A percentile compares a stretch with the other conserved stretches of the same genome.
Conservation (phyloP, 192 early-diverging fungal species). For the Piromyces finnis region DNA sequence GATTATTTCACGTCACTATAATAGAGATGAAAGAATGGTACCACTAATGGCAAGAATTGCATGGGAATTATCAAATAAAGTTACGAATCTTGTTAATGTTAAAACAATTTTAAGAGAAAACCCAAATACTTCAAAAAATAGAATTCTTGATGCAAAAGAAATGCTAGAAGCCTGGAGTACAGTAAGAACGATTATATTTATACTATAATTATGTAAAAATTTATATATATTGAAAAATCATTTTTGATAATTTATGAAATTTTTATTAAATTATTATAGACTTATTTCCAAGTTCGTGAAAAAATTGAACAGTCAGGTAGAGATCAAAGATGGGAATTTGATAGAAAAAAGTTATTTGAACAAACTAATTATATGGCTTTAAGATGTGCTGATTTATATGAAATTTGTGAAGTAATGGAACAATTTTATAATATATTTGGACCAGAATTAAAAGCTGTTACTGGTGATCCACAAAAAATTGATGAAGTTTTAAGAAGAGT, state of each 20-base stretch:
- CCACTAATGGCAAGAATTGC: conserved; percentile 40
- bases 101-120: conserved; percentile 28
- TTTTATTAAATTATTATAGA: conserved; percentile 1
- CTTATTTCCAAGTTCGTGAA: conserved; percentile 40
- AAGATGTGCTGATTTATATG: conserved; percentile 32
- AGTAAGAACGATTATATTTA: conserved; percentile 2
- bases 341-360: conserved; percentile 44
- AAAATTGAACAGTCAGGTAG: conserved; percentile 40
- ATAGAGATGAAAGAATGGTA: conserved; percentile 46
- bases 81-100: conserved; percentile 32
- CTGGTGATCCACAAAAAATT: conserved; percentile 42
- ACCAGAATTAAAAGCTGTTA: conserved; percentile 43
- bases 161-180: conserved; percentile 36
- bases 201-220: no score
- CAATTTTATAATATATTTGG: conserved; percentile 52
- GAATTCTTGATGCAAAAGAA: conserved; percentile 32
- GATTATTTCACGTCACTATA: conserved; percentile 49
- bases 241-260: conserved; percentile 1
- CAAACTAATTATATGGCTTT: conserved; percentile 46
- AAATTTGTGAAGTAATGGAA: conserved; percentile 47
- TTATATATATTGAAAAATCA: no score
- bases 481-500: conserved; percentile 50
- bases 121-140: conserved; percentile 26
- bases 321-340: conserved; percentile 50
- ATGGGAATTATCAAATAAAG: conserved; percentile 40